A percentile compares a stretch with the other conserved stretches of the same genome.
These are phyloP conservation scores for Solanum chacoense DNA, from an alignment of 305 asterid species.

Conservation along the genomic window DNA sequence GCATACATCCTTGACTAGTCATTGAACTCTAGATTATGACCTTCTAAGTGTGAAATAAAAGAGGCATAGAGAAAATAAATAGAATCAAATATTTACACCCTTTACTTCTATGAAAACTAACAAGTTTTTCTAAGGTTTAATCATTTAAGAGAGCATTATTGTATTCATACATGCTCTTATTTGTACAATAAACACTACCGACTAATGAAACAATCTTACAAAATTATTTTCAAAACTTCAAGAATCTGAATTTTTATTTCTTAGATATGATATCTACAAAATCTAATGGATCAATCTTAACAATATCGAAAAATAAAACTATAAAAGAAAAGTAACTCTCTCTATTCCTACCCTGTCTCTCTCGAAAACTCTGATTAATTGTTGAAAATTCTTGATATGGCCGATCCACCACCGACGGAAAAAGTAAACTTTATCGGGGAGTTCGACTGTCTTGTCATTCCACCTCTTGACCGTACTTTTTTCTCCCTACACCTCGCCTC, in stretches of 20 bases:
- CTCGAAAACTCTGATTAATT: not conserved
- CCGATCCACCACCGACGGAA: not conserved
- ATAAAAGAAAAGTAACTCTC: not conserved
- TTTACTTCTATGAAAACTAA: not conserved
- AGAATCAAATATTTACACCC: not conserved
- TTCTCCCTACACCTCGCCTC: conserved; percentile 17
- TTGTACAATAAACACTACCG: not conserved
- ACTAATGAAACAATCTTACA: not conserved
- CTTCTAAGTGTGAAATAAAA: not conserved
- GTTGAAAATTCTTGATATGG: not conserved
- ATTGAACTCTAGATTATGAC: too few species aligned
- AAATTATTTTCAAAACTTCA: not conserved
- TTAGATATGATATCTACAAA: not conserved
- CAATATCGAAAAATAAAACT: not conserved
- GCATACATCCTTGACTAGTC: not conserved
- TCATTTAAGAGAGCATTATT: not conserved
- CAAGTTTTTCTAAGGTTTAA: not conserved
- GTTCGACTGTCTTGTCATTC: not conserved
- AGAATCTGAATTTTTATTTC: not conserved
- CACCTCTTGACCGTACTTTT: conserved; percentile 21
- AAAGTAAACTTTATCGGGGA: not conserved
- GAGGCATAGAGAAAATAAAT: not conserved
- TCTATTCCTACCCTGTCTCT: not conserved
- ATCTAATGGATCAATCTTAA: not conserved
- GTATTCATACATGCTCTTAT: not conserved